Conservation (phyloP, 805 yeast genomes). For the Candida morakotiae region DNA sequence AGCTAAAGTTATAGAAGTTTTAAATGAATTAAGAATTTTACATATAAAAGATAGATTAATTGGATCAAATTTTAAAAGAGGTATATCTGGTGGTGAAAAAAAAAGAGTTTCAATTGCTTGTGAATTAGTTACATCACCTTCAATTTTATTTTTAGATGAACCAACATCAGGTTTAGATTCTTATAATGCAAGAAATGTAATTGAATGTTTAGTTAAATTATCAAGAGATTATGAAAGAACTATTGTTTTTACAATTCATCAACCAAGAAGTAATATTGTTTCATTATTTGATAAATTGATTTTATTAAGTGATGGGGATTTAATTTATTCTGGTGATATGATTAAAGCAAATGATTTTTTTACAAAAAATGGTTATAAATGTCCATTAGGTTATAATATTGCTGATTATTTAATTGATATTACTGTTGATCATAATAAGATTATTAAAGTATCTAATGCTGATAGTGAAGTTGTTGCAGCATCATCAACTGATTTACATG, state of each 20-base stretch:
- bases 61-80: constrained; percentile 86
- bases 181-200: constrained; percentile 86
- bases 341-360: constrained; percentile 72
- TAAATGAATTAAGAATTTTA: constrained; percentile 78
- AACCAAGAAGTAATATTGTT: constrained; percentile 94
- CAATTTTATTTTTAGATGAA: constrained; percentile 72
- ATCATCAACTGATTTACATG: constrained; percentile 10
- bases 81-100: constrained; percentile 69
- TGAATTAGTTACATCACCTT: constrained; percentile 72
- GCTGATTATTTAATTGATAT: constrained; percentile 93
- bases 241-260: constrained; percentile 90
- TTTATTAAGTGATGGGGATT: constrained; percentile 76
- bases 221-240: constrained; percentile 83
- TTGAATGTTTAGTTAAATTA: constrained; percentile 76
- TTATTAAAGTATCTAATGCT: constrained; percentile 17
- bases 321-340: constrained; percentile 87
- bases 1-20: constrained; percentile 76
- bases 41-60: constrained; percentile 80
- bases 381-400: constrained; percentile 88
- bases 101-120: constrained; percentile 80
- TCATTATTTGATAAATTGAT: constrained; percentile 81
- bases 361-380: constrained; percentile 65
- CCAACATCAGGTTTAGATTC: constrained; percentile 96
- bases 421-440: constrained; percentile 59
- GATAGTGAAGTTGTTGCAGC: constrained; percentile 11